Percentiles rank a stretch among this genome's conserved stretches.
phyloP scores from a whole-genome alignment of 495 filamentous ascomycete genomes.

The Pyrenula massariospora region DNA sequence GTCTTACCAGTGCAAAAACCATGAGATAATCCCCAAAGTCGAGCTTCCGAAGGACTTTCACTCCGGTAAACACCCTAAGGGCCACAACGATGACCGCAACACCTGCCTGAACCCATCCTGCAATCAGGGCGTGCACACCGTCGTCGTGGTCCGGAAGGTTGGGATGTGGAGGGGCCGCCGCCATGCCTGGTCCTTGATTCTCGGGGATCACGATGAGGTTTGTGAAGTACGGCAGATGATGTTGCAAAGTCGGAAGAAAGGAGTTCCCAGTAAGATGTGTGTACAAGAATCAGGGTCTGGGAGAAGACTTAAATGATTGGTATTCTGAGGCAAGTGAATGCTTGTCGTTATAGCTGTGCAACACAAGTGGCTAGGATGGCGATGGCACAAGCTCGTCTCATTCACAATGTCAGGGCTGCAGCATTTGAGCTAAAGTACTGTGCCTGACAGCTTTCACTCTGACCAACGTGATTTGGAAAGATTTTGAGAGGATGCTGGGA shows the following conservation, averaged over 20 bases:
- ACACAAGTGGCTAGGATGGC: not conserved
- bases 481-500: not conserved
- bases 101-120: not conserved
- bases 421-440: not conserved
- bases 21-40: not conserved
- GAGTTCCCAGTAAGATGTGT: not conserved
- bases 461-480: not conserved
- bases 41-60: not conserved
- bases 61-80: not conserved
- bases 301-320: not conserved
- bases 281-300: not conserved
- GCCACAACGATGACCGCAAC: not conserved
- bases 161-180: not conserved
- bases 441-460: not conserved
- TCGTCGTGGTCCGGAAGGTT: not conserved
- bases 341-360: no score
- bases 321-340: no score
- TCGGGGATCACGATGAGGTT: not conserved
- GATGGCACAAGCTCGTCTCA: not conserved
- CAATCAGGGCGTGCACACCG: not conserved
- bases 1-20: not conserved
- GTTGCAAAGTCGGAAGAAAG: not conserved
- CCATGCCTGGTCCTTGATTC: not conserved
- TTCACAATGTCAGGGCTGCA: not conserved
- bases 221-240: not conserved